Evolutionary conservation across 176 grass and related monocot genomes (phyloP).

Genomic region (Aegilops speltoides): DNA sequence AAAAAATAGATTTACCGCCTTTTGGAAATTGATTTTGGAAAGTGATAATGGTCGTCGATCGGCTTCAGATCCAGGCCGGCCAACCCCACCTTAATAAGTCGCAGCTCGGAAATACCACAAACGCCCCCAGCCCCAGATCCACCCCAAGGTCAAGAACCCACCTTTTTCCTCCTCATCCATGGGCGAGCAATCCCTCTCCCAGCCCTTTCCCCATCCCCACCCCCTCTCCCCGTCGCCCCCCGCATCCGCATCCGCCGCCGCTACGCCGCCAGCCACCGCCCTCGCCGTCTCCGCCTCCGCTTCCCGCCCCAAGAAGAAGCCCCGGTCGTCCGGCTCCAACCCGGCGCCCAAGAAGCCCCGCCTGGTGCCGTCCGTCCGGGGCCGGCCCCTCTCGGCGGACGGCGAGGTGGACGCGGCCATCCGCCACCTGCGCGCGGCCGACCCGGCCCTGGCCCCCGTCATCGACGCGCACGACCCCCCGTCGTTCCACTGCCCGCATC

Average conservation of each 20-base stretch:
- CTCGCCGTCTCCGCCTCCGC: background rate
- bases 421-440: conserved; percentile 57
- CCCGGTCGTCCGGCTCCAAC: background rate
- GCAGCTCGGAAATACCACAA: conserved; percentile 34
- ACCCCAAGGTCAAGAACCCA: background rate
- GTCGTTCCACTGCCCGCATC: conserved; percentile 78
- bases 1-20: no score
- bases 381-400: conserved; percentile 59
- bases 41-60: background rate
- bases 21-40: no score
- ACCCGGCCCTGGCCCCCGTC: conserved; percentile 56
- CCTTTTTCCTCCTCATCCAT: conserved; percentile 32
- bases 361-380: conserved; percentile 25
- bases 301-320: conserved; percentile 32
- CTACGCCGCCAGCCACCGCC: background rate
- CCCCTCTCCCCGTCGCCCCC: conserved; percentile 18
- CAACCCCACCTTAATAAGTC: background rate
- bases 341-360: conserved; percentile 35
- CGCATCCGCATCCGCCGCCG: conserved; percentile 13
- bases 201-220: conserved; percentile 20
- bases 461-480: conserved; percentile 78
- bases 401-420: conserved; percentile 69
- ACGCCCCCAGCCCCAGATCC: conserved; percentile 12
- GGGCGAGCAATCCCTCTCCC: conserved; percentile 55
- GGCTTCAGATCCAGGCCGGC: background rate